A percentile compares a stretch with the other conserved stretches of the same genome.
Evolutionary conservation across 768 basidiomycete species (phyloP).

Genomic region (Tricholomella constricta): DNA sequence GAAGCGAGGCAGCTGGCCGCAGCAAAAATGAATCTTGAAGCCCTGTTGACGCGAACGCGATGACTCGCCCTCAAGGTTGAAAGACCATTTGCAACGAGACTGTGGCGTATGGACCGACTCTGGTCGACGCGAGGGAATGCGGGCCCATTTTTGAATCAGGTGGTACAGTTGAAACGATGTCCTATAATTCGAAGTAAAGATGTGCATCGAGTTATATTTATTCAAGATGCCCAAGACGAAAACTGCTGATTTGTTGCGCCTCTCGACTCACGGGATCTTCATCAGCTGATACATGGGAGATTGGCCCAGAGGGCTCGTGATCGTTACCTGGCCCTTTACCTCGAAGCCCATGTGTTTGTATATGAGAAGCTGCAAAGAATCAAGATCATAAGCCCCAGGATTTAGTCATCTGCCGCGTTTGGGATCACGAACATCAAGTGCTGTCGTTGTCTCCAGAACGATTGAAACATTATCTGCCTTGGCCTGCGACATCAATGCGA

Average conservation of each 20-base stretch:
- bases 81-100: too few species aligned
- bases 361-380: constrained; percentile 16
- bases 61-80: too few species aligned
- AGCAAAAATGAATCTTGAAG: not conserved
- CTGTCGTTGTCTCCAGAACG: constrained; percentile 29
- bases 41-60: not conserved
- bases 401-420: not conserved
- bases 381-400: constrained; percentile 20
- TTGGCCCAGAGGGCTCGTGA: constrained; percentile 8
- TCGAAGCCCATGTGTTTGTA: constrained; percentile 18
- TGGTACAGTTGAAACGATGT: too few species aligned
- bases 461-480: constrained; percentile 17
- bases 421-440: constrained; percentile 27
- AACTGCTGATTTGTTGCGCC: too few species aligned
- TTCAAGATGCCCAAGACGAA: too few species aligned
- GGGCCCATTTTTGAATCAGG: too few species aligned
- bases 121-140: not conserved
- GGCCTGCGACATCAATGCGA: constrained; percentile 13
- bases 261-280: not conserved
- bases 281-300: constrained; percentile 20
- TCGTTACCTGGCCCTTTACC: constrained; percentile 13
- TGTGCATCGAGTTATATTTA: too few species aligned
- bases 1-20: not conserved
- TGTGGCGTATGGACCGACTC: too few species aligned
- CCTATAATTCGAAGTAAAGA: too few species aligned